phyloP scores from a whole-genome alignment of 176 grass and related monocot genomes.

The Tuctoria greenei region DNA sequence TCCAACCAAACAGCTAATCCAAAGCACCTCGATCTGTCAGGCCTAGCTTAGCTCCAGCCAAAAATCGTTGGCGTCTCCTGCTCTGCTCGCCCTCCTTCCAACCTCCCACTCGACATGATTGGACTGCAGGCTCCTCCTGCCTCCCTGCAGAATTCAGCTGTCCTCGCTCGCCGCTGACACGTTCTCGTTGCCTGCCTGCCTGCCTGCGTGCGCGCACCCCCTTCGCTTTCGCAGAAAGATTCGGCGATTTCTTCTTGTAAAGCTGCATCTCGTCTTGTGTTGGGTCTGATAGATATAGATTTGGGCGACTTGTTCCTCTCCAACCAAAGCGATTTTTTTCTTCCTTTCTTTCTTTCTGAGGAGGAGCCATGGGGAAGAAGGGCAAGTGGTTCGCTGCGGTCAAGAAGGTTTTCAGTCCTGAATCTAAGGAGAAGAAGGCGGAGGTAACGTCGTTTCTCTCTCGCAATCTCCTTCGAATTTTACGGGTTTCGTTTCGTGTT shows the following conservation, averaged over 20 bases:
- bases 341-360: constrained; percentile 1
- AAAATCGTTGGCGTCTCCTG: constrained; percentile 1
- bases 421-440: constrained; percentile 86
- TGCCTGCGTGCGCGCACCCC: constrained; percentile 18
- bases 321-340: constrained; percentile 21
- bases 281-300: constrained; percentile 41
- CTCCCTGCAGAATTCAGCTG: constrained; percentile 32
- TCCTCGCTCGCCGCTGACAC: constrained; percentile 40
- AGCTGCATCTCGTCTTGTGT: background rate
- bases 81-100: background rate
- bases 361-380: constrained; percentile 85
- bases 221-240: constrained; percentile 44
- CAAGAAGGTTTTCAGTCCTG: constrained; percentile 98
- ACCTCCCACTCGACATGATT: constrained; percentile 43
- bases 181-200: background rate
- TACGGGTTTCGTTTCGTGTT: background rate
- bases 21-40: constrained; percentile 30
- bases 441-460: constrained; percentile 29
- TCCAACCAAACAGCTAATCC: constrained; percentile 4
- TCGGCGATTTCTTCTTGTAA: constrained; percentile 21
- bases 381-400: constrained; percentile 96
- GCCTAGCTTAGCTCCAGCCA: constrained; percentile 34
- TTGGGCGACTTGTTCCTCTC: constrained; percentile 28
- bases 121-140: constrained; percentile 26
- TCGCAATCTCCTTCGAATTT: background rate